Conservation (phyloP, 2,329 filamentous ascomycete genomes). For the Xylaria sp. region DNA sequence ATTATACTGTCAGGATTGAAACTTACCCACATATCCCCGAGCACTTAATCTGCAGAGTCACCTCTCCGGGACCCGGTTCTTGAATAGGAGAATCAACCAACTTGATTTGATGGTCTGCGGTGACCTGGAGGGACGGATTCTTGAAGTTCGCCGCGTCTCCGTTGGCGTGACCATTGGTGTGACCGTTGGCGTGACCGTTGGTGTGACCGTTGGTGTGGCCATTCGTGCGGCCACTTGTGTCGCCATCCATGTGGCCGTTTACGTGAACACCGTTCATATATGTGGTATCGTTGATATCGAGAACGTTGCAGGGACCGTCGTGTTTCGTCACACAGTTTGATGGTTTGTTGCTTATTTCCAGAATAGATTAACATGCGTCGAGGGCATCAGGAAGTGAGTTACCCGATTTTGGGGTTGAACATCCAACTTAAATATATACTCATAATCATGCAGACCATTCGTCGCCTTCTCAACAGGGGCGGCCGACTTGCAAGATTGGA, state of each 20-base stretch:
- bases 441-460: slow-evolving; percentile 3
- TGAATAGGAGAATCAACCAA: slow-evolving; percentile 59
- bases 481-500: background rate
- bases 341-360: slow-evolving; percentile 1
- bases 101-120: slow-evolving; percentile 62
- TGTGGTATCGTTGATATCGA: slow-evolving; percentile 10
- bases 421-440: background rate
- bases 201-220: slow-evolving; percentile 25
- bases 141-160: slow-evolving; percentile 21
- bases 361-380: background rate
- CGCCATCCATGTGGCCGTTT: slow-evolving; percentile 25
- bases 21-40: slow-evolving; percentile 66
- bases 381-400: background rate
- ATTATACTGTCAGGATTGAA: too few species aligned
- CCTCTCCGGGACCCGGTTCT: slow-evolving; percentile 56
- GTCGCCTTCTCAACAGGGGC: slow-evolving; percentile 5
- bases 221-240: slow-evolving; percentile 24
- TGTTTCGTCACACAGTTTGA: slow-evolving; percentile 7
- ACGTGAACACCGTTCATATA: slow-evolving; percentile 8
- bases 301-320: slow-evolving; percentile 2
- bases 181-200: slow-evolving; percentile 14
- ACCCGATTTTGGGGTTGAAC: background rate
- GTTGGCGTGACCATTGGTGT: slow-evolving; percentile 4
- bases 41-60: slow-evolving; percentile 62
- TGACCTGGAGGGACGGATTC: slow-evolving; percentile 62